Evolutionary conservation across 1,139 yeast species (phyloP), one percentile per base, ranked within the genome.

Genomic region (Geotrichum armillariae): DNA sequence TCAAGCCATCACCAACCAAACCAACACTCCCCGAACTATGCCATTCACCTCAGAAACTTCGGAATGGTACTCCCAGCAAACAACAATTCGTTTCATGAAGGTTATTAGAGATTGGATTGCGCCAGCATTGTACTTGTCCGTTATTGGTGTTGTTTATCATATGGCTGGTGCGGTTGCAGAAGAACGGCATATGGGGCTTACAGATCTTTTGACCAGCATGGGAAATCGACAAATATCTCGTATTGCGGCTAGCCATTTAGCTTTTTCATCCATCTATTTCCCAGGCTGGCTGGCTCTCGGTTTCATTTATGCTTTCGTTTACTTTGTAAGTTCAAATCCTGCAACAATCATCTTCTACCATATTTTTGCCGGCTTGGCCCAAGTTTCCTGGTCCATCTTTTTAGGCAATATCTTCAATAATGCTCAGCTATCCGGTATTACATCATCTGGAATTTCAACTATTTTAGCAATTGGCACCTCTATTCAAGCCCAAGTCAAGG

Each of bases 71-170:
- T 47, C 57, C 6, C 53, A 60, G 20, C 56, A 58, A 27, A 55
- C 58, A 17, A 61, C 66, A 43, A 47, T 50, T 18, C 54, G 57
- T 41, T 68, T 59, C 47, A 60, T 67, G 60, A 59, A 61, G 18
- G 54, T 62, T 9, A 55, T 66, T 14, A 52, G 55, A 42, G 61
- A 64, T 49, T 67, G 67, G 60, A 53, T 67, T 2, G 65, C 71
- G 4, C 70, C 71, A 2, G 71, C 71, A 0, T 47, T 68, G 44
- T 66, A 67, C 47, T 56, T 68, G 1, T 55, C 64, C 32, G 61
- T 68, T 64, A 63, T 68, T 50, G 72, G 72, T 18, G 66, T 66
- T 14, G 59, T 67, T 12, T 68, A 68, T 52, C 72, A 68, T 36
- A 53, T 68, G 25, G 58, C 70, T 1, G 72, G 72, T 4, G 53